These are phyloP conservation scores for Nemania bipapillata DNA, from an alignment of 2,329 filamentous ascomycete genomes.

Conservation along the genomic window DNA sequence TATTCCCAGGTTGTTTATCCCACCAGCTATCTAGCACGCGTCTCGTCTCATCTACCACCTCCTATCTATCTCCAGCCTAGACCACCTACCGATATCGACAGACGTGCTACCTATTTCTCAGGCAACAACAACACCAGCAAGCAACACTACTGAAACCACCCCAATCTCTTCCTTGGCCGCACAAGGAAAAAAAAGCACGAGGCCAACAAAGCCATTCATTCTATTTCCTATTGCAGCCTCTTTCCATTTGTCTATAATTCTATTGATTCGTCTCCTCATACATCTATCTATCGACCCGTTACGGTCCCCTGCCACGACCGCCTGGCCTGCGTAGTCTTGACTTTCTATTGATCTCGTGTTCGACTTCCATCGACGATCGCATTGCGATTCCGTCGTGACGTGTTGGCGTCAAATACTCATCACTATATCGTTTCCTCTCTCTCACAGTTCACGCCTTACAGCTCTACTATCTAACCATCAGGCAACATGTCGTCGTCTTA, in stretches of 20 bases:
- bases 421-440: constrained; percentile 17
- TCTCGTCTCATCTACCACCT: constrained; percentile 28
- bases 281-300: not conserved
- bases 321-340: not conserved
- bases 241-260: constrained; percentile 3
- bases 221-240: constrained; percentile 18
- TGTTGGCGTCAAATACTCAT: constrained; percentile 14
- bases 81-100: not conserved
- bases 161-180: constrained; percentile 6
- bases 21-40: constrained; percentile 11
- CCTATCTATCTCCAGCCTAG: not conserved
- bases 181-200: not conserved
- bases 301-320: not conserved
- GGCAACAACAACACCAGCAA: constrained; percentile 16
- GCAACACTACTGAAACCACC: not conserved
- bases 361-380: not conserved
- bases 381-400: constrained; percentile 11
- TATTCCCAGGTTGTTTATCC: not conserved
- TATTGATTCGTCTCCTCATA: constrained; percentile 2
- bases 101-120: constrained; percentile 8
- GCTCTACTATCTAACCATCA: constrained; percentile 14
- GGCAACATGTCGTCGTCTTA: constrained; percentile 38
- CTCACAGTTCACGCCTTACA: constrained; percentile 3
- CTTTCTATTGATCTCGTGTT: too few relatives aligned
- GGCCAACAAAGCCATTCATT: constrained; percentile 18